A percentile compares a stretch with the other conserved stretches of the same genome.
phyloP scores from a whole-genome alignment of 176 grass and related monocot species.

The Triticum urartu region DNA sequence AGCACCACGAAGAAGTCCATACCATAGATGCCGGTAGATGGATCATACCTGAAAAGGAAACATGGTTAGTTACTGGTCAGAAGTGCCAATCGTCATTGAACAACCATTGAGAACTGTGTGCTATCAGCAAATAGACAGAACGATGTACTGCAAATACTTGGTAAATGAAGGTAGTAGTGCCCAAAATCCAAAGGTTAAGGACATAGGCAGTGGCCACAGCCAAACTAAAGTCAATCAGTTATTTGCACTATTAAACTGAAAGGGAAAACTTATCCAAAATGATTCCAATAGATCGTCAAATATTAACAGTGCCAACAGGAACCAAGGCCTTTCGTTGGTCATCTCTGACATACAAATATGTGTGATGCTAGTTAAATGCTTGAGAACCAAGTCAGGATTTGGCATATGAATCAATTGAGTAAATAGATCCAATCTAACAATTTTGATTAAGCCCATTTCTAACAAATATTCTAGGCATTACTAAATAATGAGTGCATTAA shows the following conservation, averaged over 20 bases:
- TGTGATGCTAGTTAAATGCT: not conserved
- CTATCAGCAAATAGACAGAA: not conserved
- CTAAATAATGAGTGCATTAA: not conserved
- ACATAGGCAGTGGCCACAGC: not conserved
- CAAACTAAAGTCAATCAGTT: not conserved
- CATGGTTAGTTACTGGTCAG: not conserved
- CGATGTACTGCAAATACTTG: not conserved
- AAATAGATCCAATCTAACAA: not conserved
- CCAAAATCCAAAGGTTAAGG: not conserved
- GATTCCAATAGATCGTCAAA: not conserved
- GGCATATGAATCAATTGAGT: not conserved
- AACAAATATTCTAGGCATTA: not conserved
- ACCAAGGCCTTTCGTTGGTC: not conserved
- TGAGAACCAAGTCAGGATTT: not conserved
- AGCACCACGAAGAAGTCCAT: slow-evolving; percentile 66
- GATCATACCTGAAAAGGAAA: slow-evolving; percentile 46
- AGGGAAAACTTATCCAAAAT: not conserved
- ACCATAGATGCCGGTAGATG: slow-evolving; percentile 64
- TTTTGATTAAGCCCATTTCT: not conserved
- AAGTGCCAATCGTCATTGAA: not conserved
- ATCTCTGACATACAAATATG: too few relatives aligned
- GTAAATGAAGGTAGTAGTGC: not conserved
- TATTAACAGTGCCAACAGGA: not conserved
- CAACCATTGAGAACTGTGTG: not conserved
- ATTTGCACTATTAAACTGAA: not conserved